Percentiles rank a stretch among this genome's conserved stretches.
phyloP scores from a whole-genome alignment of 75 land plant genomes.

The Pseudotsuga menziesii region DNA sequence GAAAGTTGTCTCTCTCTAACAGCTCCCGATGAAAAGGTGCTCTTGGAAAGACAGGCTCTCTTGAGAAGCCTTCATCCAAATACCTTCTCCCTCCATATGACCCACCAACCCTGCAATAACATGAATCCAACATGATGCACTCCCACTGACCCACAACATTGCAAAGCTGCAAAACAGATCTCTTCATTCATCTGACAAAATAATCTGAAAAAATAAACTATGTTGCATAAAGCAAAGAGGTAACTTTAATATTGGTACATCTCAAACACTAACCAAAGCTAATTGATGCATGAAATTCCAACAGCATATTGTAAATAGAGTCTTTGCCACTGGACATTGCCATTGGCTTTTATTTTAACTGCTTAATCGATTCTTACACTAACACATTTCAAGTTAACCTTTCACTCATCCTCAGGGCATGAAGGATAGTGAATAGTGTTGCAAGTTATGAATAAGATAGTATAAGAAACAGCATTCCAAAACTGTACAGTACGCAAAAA shows the following conservation, averaged over 20 bases:
- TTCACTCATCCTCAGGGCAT: too few species aligned
- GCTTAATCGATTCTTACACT: too few species aligned
- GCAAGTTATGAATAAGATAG: too few species aligned
- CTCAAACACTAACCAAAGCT: background rate
- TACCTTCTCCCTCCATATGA: constrained; percentile 72
- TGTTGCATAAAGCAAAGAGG: background rate
- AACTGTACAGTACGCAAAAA: too few species aligned
- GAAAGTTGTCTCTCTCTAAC: constrained; percentile 44
- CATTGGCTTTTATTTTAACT: too few species aligned
- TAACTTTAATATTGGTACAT: background rate
- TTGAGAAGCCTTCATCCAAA: constrained; percentile 52
- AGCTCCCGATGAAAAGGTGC: constrained; percentile 40
- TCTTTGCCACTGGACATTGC: too few species aligned
- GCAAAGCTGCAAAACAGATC: constrained; percentile 1
- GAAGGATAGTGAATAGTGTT: too few species aligned
- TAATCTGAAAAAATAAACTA: background rate
- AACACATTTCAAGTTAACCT: too few species aligned
- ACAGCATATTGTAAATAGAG: background rate
- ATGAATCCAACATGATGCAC: constrained; percentile 12
- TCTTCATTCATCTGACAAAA: constrained; percentile 1
- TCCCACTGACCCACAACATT: background rate
- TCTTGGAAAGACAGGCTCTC: constrained; percentile 52
- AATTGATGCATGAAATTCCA: background rate
- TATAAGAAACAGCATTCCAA: too few species aligned
- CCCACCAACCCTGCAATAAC: constrained; percentile 61